A percentile compares a stretch with the other conserved stretches of the same genome.
Evolutionary conservation across 176 grass and related monocot genomes (phyloP).

Genomic region (Chrysopogon serrulatus): DNA sequence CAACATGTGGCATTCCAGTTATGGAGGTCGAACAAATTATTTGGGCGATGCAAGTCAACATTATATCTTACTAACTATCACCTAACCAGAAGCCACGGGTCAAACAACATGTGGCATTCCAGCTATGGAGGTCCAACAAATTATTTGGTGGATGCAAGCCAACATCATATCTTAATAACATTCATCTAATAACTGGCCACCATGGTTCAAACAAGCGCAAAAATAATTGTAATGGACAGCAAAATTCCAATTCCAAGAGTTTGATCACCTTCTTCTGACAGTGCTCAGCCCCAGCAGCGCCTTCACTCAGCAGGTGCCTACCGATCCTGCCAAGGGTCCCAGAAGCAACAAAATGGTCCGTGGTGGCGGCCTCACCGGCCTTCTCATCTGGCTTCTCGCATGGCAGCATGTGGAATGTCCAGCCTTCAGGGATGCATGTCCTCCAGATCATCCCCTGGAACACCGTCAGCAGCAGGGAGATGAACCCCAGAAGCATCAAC

Average conservation of each 20-base stretch:
- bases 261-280: constrained; percentile 53
- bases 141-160: not conserved
- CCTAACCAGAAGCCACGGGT: not conserved
- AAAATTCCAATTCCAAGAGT: not conserved
- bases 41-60: not conserved
- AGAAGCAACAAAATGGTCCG: constrained; percentile 24
- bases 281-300: constrained; percentile 1
- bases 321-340: constrained; percentile 35
- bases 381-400: constrained; percentile 27
- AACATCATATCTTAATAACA: not conserved
- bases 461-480: constrained; percentile 89
- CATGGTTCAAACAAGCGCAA: not conserved
- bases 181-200: not conserved
- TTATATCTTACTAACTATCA: not conserved
- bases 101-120: not conserved
- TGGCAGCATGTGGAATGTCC: constrained; percentile 78
- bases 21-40: not conserved
- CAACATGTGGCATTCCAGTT: not conserved
- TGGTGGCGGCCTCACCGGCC: not conserved
- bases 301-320: constrained; percentile 51
- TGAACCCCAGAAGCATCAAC: constrained; percentile 93
- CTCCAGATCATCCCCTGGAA: constrained; percentile 63
- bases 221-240: not conserved
- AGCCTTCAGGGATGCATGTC: constrained; percentile 59
- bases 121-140: not conserved